phyloP scores from a whole-genome alignment of 768 basidiomycete species.

The Leucocoprinus sp. region DNA sequence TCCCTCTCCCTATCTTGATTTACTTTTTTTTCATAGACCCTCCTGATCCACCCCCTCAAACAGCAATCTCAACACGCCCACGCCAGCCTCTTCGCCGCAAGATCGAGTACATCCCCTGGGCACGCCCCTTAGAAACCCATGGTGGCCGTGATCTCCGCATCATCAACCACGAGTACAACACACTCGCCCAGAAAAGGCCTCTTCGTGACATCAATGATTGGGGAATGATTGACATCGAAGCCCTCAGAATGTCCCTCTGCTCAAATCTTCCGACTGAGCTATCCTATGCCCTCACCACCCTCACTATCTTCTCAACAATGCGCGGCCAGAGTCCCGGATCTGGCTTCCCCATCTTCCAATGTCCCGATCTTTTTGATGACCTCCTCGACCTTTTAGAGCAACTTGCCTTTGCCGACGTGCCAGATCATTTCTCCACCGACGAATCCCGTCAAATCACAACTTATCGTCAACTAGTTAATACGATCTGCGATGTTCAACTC shows the following conservation, averaged over 20 bases:
- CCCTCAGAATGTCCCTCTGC: constrained; percentile 87
- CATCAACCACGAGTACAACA: constrained; percentile 54
- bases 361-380: constrained; percentile 79
- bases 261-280: constrained; percentile 79
- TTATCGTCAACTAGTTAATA: constrained; percentile 54
- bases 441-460: constrained; percentile 39
- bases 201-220: constrained; percentile 76
- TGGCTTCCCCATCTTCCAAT: constrained; percentile 71
- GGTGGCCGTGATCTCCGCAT: constrained; percentile 75
- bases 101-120: constrained; percentile 82
- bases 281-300: constrained; percentile 83
- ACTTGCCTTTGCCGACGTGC: constrained; percentile 53
- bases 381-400: constrained; percentile 83
- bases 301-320: constrained; percentile 77
- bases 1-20: neutral
- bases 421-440: constrained; percentile 23
- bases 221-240: constrained; percentile 85
- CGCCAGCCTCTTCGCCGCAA: constrained; percentile 62
- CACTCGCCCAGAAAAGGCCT: constrained; percentile 43
- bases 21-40: constrained; percentile 27
- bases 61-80: constrained; percentile 22
- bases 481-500: constrained; percentile 48
- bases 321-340: constrained; percentile 51
- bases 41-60: constrained; percentile 27
- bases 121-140: constrained; percentile 62